A percentile compares a stretch with the other conserved stretches of the same genome.
Evolutionary conservation across 495 filamentous ascomycete genomes (phyloP).

Genomic region (Viridothelium virens): DNA sequence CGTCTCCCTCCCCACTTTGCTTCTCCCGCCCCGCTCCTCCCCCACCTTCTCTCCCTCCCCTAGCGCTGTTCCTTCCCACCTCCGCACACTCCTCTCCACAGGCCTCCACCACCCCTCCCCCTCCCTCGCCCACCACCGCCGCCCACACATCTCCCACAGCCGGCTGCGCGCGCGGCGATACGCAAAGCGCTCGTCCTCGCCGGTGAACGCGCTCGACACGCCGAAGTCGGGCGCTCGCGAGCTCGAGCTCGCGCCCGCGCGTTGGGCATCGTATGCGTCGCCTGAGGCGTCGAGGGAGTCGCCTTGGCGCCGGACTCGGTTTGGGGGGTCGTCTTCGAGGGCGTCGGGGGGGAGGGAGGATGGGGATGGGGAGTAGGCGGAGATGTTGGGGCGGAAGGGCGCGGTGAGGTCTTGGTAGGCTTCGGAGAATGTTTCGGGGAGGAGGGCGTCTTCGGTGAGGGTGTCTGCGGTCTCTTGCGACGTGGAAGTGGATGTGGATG

Average conservation of each 20-base stretch:
- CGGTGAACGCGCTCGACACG: conserved; percentile 52
- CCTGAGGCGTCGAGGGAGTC: conserved; percentile 22
- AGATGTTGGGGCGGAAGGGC: conserved; percentile 65
- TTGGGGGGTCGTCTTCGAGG: conserved; percentile 40
- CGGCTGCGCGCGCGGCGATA: conserved; percentile 59
- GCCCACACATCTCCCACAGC: conserved; percentile 63
- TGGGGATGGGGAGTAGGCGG: conserved; percentile 24
- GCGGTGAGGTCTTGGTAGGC: conserved; percentile 61
- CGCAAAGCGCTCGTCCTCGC: conserved; percentile 66
- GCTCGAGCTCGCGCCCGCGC: conserved; percentile 15
- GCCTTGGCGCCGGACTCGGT: conserved; percentile 23
- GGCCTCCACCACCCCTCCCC: conserved; percentile 57
- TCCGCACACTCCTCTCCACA: conserved; percentile 47
- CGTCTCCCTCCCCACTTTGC: too few species aligned
- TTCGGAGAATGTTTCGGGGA: conserved; percentile 61
- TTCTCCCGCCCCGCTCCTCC: too few species aligned
- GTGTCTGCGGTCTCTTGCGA: not conserved
- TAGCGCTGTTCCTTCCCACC: conserved; percentile 53
- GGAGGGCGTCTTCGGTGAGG: conserved; percentile 43
- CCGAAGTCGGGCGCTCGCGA: conserved; percentile 44
- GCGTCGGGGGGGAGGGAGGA: conserved; percentile 27
- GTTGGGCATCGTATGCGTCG: conserved; percentile 20
- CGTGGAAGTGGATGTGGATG: conserved; percentile 5
- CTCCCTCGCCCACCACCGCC: conserved; percentile 52
- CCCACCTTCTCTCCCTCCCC: conserved; percentile 1